Conservation (phyloP, 2,329 filamentous ascomycete genomes). For the Pseudocercospora musae region DNA sequence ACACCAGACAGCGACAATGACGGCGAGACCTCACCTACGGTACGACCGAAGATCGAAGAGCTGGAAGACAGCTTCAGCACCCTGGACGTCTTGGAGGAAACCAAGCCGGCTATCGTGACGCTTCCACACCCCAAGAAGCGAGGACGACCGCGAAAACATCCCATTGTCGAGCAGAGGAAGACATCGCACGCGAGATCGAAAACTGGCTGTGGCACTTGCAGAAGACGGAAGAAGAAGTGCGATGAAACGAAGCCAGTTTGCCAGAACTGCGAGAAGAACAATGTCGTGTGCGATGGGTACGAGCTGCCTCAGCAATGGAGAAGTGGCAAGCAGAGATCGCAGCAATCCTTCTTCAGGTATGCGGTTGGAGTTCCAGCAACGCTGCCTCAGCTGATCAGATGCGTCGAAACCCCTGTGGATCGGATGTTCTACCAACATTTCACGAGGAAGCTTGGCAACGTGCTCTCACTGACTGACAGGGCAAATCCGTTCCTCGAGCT, state of each 20-base stretch:
- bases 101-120: constrained; percentile 30
- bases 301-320: constrained; percentile 84
- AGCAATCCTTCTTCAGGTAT: neutral
- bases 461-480: constrained; percentile 75
- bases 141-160: constrained; percentile 79
- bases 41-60: constrained; percentile 54
- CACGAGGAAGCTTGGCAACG: constrained; percentile 71
- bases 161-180: constrained; percentile 61
- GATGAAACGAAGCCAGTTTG: constrained; percentile 52
- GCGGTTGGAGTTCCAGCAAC: neutral
- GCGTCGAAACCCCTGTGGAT: constrained; percentile 76
- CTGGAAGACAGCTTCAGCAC: constrained; percentile 43
- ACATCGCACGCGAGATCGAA: constrained; percentile 69
- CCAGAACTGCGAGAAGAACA: constrained; percentile 89
- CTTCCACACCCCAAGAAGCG: constrained; percentile 47
- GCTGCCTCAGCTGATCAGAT: constrained; percentile 66
- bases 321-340: constrained; percentile 69
- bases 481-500: constrained; percentile 84
- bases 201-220: constrained; percentile 58
- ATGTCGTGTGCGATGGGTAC: constrained; percentile 86
- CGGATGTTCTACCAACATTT: constrained; percentile 81
- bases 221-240: constrained; percentile 61
- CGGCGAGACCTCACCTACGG: constrained; percentile 13
- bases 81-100: constrained; percentile 32
- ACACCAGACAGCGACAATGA: constrained; percentile 24